These are phyloP conservation scores for Fraxinus velutina DNA, from an alignment of 305 asterid species.

Conservation along the genomic window DNA sequence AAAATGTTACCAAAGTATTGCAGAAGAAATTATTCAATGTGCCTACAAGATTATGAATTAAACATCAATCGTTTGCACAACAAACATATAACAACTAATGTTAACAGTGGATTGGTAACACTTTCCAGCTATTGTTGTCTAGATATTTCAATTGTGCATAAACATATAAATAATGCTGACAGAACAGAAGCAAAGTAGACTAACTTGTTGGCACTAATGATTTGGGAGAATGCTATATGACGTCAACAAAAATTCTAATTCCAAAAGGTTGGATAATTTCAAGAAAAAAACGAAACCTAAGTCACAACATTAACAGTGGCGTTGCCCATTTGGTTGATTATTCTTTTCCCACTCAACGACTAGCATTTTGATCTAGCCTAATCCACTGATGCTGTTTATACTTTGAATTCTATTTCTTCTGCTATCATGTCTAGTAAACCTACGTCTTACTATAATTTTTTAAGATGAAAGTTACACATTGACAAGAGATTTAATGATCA, in stretches of 20 bases:
- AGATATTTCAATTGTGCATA: background rate
- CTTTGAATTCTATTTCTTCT: background rate
- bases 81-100: constrained; percentile 2
- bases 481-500: constrained; percentile 8
- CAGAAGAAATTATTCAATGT: constrained; percentile 11
- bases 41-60: constrained; percentile 2
- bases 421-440: background rate
- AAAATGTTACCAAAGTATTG: constrained; percentile 13
- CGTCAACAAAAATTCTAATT: background rate
- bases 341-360: background rate
- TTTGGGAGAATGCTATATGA: background rate
- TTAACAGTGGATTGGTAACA: background rate
- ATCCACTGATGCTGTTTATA: background rate
- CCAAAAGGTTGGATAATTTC: background rate
- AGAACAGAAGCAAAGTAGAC: background rate
- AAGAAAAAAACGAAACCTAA: background rate
- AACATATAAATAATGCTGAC: background rate
- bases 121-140: background rate
- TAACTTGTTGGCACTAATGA: background rate
- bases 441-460: background rate
- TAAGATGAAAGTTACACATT: background rate
- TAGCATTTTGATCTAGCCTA: background rate
- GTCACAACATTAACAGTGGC: background rate
- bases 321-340: background rate
- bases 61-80: background rate